phyloP scores from a whole-genome alignment of 2,329 filamentous ascomycete species.

The Aspergillus chevalieri region DNA sequence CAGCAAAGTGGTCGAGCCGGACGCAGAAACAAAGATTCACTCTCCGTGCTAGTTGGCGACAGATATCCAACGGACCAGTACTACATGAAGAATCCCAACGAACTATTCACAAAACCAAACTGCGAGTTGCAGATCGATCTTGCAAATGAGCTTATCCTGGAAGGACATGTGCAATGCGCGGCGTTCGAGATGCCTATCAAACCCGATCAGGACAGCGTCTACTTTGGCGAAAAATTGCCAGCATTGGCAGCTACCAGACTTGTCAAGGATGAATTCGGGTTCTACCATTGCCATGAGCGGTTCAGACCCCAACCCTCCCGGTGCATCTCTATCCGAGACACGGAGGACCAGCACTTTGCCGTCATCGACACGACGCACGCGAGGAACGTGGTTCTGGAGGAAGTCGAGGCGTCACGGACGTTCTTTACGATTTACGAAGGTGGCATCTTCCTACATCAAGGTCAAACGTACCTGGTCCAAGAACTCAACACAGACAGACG shows the following conservation, averaged over 20 bases:
- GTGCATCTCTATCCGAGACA: constrained; percentile 82
- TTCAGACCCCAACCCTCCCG: constrained; percentile 81
- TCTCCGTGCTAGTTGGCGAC: constrained; percentile 85
- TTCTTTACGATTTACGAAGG: constrained; percentile 96
- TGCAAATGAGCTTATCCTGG: constrained; percentile 81
- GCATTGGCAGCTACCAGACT: constrained; percentile 70
- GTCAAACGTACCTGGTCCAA: constrained; percentile 83
- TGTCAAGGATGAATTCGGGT: constrained; percentile 66
- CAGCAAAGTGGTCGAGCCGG: constrained; percentile 94
- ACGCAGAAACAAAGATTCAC: constrained; percentile 82
- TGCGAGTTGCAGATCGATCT: constrained; percentile 84
- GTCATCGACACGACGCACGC: constrained; percentile 79
- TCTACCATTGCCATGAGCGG: constrained; percentile 82
- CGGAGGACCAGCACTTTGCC: constrained; percentile 85
- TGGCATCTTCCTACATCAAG: constrained; percentile 93
- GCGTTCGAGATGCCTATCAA: constrained; percentile 90
- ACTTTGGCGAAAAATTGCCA: constrained; percentile 70
- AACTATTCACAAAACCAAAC: constrained; percentile 85
- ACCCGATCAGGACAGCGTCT: constrained; percentile 65
- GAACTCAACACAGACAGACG: constrained; percentile 76
- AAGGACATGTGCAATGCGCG: constrained; percentile 92
- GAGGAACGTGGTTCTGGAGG: constrained; percentile 80
- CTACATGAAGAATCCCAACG: constrained; percentile 93
- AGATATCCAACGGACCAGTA: constrained; percentile 87
- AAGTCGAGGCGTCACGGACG: constrained; percentile 91